Percentiles rank a stretch among this genome's conserved stretches.
These are phyloP conservation scores for Aureobasidium sp. DNA, from an alignment of 2,329 filamentous ascomycete genomes.

Conservation along the genomic window DNA sequence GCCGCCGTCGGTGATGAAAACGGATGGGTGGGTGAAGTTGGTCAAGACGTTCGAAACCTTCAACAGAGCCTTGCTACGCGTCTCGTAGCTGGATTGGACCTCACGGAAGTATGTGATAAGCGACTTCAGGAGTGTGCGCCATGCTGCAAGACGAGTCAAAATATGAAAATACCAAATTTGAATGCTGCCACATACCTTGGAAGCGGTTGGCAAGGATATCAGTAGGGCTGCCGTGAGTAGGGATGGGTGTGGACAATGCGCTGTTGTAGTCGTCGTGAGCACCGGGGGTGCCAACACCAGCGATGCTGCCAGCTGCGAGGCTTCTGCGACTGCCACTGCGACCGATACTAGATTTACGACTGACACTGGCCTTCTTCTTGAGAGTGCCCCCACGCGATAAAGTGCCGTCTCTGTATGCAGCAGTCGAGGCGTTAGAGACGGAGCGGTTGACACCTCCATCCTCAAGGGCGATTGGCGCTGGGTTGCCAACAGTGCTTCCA, in stretches of 20 bases:
- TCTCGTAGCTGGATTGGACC: conserved; percentile 81
- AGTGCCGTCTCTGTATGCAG: conserved; percentile 31
- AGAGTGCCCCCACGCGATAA: conserved; percentile 62
- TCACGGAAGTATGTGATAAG: conserved; percentile 91
- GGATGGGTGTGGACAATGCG: conserved; percentile 83
- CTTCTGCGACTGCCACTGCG: conserved; percentile 74
- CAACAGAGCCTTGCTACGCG: conserved; percentile 68
- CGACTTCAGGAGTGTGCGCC: conserved; percentile 92
- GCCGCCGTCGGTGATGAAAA: conserved; percentile 74
- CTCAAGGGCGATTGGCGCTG: conserved; percentile 56
- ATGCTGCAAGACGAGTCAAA: conserved; percentile 48
- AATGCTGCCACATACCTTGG: conserved; percentile 52
- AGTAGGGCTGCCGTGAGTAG: conserved; percentile 78
- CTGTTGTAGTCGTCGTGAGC: conserved; percentile 67
- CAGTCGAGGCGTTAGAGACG: conserved; percentile 46
- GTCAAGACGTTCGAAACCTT: conserved; percentile 80
- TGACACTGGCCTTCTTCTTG: conserved; percentile 79
- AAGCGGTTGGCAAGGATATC: conserved; percentile 82
- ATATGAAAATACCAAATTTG: background rate
- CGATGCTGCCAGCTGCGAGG: conserved; percentile 62
- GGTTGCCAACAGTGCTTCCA: conserved; percentile 61
- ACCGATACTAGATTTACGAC: conserved; percentile 63
- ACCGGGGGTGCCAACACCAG: conserved; percentile 51
- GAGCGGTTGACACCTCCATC: conserved; percentile 51
- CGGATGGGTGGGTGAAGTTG: conserved; percentile 64